phyloP scores from a whole-genome alignment of 805 yeast genomes.

The Hanseniaspora singularis region DNA sequence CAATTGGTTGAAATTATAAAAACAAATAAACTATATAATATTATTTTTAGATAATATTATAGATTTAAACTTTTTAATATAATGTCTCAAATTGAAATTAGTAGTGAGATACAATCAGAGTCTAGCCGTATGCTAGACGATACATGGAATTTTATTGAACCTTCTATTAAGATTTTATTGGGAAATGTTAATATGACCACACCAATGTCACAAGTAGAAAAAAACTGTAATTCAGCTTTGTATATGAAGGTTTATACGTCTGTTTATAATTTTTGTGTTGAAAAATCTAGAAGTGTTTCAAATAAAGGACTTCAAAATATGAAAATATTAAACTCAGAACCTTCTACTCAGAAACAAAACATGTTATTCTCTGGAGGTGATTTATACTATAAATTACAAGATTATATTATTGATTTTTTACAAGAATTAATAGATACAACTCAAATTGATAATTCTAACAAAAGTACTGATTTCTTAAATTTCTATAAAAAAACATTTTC shows the following conservation, averaged over 20 bases:
- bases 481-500: slow-evolving; percentile 84
- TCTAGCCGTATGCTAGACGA: slow-evolving; percentile 51
- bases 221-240: slow-evolving; percentile 27
- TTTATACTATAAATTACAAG: slow-evolving; percentile 59
- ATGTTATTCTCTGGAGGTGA: slow-evolving; percentile 68
- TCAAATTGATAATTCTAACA: background rate
- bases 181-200: slow-evolving; percentile 30
- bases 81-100: no score
- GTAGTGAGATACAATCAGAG: no score
- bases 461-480: slow-evolving; percentile 55
- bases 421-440: slow-evolving; percentile 38
- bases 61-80: no score
- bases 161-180: slow-evolving; percentile 57
- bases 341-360: slow-evolving; percentile 17
- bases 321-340: slow-evolving; percentile 22
- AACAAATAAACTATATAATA: no score
- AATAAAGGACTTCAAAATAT: slow-evolving; percentile 32
- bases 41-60: no score
- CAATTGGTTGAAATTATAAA: no score
- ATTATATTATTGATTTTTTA: slow-evolving; percentile 53
- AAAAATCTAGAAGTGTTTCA: slow-evolving; percentile 42
- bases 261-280: slow-evolving; percentile 83
- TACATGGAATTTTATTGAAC: slow-evolving; percentile 70
- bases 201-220: slow-evolving; percentile 14
- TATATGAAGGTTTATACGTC: slow-evolving; percentile 88